A percentile compares a stretch with the other conserved stretches of the same genome.
Evolutionary conservation across 2,329 filamentous ascomycete species (phyloP).

Genomic region (Colletotrichum agaves): DNA sequence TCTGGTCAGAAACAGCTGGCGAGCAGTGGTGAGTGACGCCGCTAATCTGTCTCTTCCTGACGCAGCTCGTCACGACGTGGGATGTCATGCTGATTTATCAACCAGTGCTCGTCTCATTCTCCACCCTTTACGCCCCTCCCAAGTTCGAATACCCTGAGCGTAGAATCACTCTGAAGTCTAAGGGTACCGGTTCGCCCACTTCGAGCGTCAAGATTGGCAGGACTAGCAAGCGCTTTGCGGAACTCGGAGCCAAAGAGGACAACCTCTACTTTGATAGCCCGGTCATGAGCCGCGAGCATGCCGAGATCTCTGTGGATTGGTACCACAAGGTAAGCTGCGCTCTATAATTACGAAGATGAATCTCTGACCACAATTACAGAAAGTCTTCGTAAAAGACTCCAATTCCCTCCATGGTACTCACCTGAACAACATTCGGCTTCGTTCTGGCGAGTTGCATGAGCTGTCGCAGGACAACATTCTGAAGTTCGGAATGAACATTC

Average conservation of each 20-base stretch:
- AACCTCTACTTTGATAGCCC: conserved; percentile 78
- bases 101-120: conserved; percentile 47
- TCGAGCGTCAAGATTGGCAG: conserved; percentile 52
- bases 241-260: conserved; percentile 49
- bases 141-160: conserved; percentile 38
- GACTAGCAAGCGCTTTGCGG: conserved; percentile 53
- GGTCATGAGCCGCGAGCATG: conserved; percentile 78
- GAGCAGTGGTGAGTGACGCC: conserved; percentile 21
- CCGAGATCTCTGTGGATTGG: conserved; percentile 59
- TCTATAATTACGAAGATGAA: not conserved
- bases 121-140: conserved; percentile 39
- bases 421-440: conserved; percentile 49
- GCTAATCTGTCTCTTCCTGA: not conserved
- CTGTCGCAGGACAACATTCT: conserved; percentile 47
- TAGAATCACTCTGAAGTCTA: conserved; percentile 45
- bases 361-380: conserved; percentile 45
- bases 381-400: conserved; percentile 56
- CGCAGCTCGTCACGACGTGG: not conserved
- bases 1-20: conserved; percentile 14
- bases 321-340: conserved; percentile 49
- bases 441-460: conserved; percentile 28
- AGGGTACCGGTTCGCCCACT: not conserved
- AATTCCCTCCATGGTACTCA: conserved; percentile 66
- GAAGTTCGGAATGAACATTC: conserved; percentile 50
- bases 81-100: conserved; percentile 3